Conservation (phyloP, 208 protist genomes). For the Leptomonas pyrrhocoris region DNA sequence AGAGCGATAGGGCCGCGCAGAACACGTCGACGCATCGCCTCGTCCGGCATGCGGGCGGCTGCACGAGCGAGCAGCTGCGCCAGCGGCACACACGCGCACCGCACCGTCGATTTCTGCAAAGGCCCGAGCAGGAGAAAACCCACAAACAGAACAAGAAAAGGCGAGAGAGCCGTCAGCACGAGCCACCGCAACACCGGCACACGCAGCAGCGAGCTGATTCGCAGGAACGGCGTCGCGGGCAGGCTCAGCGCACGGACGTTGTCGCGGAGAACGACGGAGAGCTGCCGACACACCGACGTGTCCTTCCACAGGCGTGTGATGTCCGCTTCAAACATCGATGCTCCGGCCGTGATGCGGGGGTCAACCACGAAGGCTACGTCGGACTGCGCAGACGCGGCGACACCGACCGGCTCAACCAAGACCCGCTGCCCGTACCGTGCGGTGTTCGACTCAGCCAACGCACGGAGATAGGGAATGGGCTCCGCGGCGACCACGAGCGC, state of each 20-base stretch:
- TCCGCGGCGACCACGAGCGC: constrained; percentile 44
- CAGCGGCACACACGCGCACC: constrained; percentile 23
- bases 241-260: constrained; percentile 25
- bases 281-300: constrained; percentile 12
- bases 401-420: constrained; percentile 28
- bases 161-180: constrained; percentile 8
- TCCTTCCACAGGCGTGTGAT: constrained; percentile 27
- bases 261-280: constrained; percentile 27
- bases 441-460: constrained; percentile 33
- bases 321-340: constrained; percentile 32
- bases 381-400: background rate
- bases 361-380: constrained; percentile 26
- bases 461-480: constrained; percentile 29
- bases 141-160: constrained; percentile 23
- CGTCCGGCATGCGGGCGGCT: constrained; percentile 1
- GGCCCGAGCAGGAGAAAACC: constrained; percentile 23
- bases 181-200: constrained; percentile 21
- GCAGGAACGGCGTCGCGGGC: constrained; percentile 14
- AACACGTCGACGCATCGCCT: constrained; percentile 4
- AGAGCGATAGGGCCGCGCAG: constrained; percentile 32
- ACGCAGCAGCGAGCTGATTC: constrained; percentile 27
- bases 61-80: constrained; percentile 21
- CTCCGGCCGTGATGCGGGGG: constrained; percentile 35
- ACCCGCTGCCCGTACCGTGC: constrained; percentile 13
- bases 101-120: constrained; percentile 13